Base-by-base conservation (phyloP, 257 asterid species). In the Echites panduratus region DNA sequence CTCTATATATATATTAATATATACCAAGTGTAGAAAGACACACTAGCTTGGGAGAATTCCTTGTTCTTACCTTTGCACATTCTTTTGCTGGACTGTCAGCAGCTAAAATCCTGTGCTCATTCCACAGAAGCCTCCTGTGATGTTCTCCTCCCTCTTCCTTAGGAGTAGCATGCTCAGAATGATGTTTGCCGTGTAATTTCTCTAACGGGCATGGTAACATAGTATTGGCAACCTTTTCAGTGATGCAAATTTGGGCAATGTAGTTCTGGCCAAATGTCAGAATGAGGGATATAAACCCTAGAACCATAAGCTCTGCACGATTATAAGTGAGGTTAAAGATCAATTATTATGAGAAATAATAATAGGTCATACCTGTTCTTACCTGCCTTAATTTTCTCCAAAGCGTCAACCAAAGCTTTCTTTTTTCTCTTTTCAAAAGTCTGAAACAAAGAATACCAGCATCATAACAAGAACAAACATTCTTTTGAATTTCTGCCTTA, bases 341-440 rank as follows among this genome's bases (percentile, higher is more conserved):
- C 16, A 69, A 13, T n/a, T 1, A 22, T 47, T 45, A 59, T 32
- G 9, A 56, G 4, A 19, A 9, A 53, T 32, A 35, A 38, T 32
- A 19, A 32, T 48, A n/a, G n/a, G n/a, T n/a, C n/a, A n/a, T n/a
- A n/a, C n/a, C n/a, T n/a, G 19, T 58, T 47, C 75, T 68, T 83
- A 87, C 98, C 97, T 26, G 84, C 90, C 86, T 93, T 91, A 73
- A 93, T 91, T 81, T 90, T 93, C 90, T 90, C 97, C 56, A 93
- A 88, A 72, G 98, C 97, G 82, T 94, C 97, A 48, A 85, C 87
- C 88, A 91, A 79, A 35, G 96, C 86, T 40, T 70, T 38, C 79
- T 90, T 91, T 74, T 74, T 85, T 71, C 83, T 91, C 78, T 70
- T 88, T 50, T 77, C 84, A 66, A 94, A 94, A 17, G 95, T 78